phyloP scores from a whole-genome alignment of 2,329 filamentous ascomycete species.

The Alternaria atra region DNA sequence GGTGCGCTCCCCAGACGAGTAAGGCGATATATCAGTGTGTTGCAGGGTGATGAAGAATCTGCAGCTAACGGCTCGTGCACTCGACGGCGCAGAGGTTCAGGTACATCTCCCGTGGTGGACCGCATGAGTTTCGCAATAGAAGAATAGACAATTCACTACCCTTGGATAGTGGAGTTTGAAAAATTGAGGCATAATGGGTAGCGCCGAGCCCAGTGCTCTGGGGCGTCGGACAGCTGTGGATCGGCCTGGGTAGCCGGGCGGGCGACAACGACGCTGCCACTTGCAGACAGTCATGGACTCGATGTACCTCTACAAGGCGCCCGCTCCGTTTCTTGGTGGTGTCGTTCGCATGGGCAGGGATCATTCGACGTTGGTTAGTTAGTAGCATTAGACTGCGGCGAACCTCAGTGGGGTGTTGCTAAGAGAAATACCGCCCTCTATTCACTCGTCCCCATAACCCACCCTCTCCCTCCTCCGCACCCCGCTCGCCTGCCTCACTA shows the following conservation, averaged over 20 bases:
- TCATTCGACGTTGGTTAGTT: constrained; percentile 30
- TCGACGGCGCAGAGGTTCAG: constrained; percentile 34
- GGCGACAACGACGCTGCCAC: neutral
- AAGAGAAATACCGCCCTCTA: constrained; percentile 40
- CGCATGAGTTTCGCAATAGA: constrained; percentile 10
- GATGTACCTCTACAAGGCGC: constrained; percentile 33
- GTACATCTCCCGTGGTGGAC: constrained; percentile 43
- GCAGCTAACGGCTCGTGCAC: constrained; percentile 34
- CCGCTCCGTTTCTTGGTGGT: constrained; percentile 28
- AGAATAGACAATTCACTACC: constrained; percentile 4
- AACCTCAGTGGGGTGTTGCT: constrained; percentile 33
- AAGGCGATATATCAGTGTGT: constrained; percentile 11
- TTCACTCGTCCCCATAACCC: constrained; percentile 26
- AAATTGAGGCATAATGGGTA: constrained; percentile 9
- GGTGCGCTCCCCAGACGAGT: constrained; percentile 4
- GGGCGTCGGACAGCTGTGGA: constrained; percentile 13
- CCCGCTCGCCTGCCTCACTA: constrained; percentile 15
- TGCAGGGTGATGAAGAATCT: constrained; percentile 25
- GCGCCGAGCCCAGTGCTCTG: constrained; percentile 14
- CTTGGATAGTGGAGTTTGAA: neutral
- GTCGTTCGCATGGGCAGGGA: constrained; percentile 37
- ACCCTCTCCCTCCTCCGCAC: constrained; percentile 21
- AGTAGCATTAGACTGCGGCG: constrained; percentile 26
- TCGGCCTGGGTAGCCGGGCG: constrained; percentile 14
- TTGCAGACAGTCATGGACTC: constrained; percentile 10